These are phyloP conservation scores for Neurospora sp. DNA, from an alignment of 495 filamentous ascomycete species.

Conservation along the genomic window DNA sequence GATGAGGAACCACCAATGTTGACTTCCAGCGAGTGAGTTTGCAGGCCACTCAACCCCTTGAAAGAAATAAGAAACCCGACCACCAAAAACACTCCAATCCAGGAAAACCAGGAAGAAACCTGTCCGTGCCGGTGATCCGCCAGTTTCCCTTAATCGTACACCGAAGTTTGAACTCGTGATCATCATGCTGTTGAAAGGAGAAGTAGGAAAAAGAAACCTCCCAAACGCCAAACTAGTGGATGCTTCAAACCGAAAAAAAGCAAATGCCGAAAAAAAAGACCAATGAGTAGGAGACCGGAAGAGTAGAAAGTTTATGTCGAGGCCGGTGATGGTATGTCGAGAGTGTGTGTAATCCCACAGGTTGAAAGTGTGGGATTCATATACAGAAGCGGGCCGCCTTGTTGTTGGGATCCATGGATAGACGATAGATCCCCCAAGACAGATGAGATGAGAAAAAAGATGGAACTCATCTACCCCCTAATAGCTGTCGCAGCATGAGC, in stretches of 20 bases:
- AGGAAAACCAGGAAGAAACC: neutral
- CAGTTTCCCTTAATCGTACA: neutral
- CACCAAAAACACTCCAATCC: neutral
- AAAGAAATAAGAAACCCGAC: neutral
- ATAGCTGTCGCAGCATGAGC: slow-evolving; percentile 32
- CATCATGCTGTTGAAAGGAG: neutral
- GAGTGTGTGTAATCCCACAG: neutral
- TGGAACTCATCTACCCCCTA: slow-evolving; percentile 11
- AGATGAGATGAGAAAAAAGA: neutral
- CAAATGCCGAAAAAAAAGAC: neutral
- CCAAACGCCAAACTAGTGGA: neutral
- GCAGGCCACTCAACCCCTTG: neutral
- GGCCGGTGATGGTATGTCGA: neutral
- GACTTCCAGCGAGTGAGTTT: neutral
- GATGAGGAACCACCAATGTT: neutral
- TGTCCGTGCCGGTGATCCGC: neutral
- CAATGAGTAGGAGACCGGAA: neutral
- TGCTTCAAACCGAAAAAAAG: neutral
- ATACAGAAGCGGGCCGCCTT: neutral
- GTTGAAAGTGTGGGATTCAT: neutral
- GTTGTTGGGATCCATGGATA: neutral
- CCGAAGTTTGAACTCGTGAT: neutral
- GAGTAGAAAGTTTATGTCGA: neutral
- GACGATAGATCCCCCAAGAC: neutral
- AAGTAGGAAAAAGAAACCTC: neutral